Evolutionary conservation across 2,329 filamentous ascomycete genomes (phyloP).

Genomic region (Cadophora sp.): DNA sequence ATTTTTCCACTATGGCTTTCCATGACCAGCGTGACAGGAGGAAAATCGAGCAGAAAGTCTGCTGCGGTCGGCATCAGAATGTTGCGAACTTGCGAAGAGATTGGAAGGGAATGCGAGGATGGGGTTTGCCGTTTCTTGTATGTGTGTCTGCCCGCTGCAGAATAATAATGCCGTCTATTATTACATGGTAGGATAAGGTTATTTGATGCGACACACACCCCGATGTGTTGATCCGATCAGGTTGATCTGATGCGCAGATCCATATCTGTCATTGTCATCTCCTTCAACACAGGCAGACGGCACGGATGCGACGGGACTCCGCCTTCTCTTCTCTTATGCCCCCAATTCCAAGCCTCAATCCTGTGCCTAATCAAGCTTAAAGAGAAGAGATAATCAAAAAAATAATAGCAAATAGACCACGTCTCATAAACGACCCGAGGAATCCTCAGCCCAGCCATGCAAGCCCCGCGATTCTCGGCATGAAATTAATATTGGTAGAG

Average conservation of each 20-base stretch:
- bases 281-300: not conserved
- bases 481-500: not conserved
- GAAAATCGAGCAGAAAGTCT: too few species aligned
- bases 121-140: not conserved
- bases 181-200: slow-evolving; percentile 1
- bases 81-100: not conserved
- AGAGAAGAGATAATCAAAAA: not conserved
- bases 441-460: not conserved
- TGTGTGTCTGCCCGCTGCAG: not conserved
- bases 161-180: not conserved
- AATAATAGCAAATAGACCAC: too few species aligned
- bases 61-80: too few species aligned
- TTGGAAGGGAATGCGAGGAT: not conserved
- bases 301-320: slow-evolving; percentile 3
- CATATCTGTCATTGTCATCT: not conserved
- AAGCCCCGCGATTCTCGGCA: not conserved
- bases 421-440: not conserved
- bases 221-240: slow-evolving; percentile 1
- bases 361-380: not conserved
- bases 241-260: slow-evolving; percentile 1
- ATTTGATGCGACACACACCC: slow-evolving; percentile 2
- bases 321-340: not conserved
- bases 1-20: not conserved
- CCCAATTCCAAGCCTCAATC: not conserved
- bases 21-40: not conserved